Evolutionary conservation across 73 alveolate species (phyloP).

Genomic region (Blepharisma japonicum): DNA sequence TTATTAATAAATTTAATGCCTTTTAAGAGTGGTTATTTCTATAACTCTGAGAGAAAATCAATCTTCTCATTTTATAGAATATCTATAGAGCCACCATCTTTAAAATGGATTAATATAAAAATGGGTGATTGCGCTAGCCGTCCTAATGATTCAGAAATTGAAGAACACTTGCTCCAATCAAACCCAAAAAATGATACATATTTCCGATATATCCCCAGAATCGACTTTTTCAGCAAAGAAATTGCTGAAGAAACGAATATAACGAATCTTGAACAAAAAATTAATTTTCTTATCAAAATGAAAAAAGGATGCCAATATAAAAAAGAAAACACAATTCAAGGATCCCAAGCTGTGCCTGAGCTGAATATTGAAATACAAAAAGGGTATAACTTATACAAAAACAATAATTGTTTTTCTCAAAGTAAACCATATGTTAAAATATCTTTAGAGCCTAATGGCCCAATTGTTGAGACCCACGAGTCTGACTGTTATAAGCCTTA

Average conservation of each 20-base stretch:
- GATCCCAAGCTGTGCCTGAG: not conserved
- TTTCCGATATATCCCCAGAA: not conserved
- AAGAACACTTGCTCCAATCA: not conserved
- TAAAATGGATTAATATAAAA: not conserved
- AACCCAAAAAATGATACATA: not conserved
- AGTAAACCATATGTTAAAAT: not conserved
- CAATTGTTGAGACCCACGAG: not conserved
- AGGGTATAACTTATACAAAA: not conserved
- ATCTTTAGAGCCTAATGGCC: slow-evolving; percentile 20
- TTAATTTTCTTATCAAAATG: not conserved
- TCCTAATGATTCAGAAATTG: slow-evolving; percentile 22
- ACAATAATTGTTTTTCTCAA: not conserved
- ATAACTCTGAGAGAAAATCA: too few species aligned
- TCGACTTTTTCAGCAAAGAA: not conserved
- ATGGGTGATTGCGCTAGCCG: slow-evolving; percentile 24
- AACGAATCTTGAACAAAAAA: not conserved
- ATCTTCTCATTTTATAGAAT: too few species aligned
- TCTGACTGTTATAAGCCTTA: not conserved
- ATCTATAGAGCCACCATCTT: too few species aligned
- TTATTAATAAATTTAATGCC: too few species aligned
- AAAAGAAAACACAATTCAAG: not conserved
- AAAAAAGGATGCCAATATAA: not conserved
- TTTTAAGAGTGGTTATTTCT: too few species aligned
- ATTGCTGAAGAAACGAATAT: not conserved
- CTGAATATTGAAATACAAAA: slow-evolving; percentile 17